Percentiles rank a stretch among this genome's conserved stretches.
phyloP scores from a whole-genome alignment of 495 filamentous ascomycete species.

The Lepraria neglecta region DNA sequence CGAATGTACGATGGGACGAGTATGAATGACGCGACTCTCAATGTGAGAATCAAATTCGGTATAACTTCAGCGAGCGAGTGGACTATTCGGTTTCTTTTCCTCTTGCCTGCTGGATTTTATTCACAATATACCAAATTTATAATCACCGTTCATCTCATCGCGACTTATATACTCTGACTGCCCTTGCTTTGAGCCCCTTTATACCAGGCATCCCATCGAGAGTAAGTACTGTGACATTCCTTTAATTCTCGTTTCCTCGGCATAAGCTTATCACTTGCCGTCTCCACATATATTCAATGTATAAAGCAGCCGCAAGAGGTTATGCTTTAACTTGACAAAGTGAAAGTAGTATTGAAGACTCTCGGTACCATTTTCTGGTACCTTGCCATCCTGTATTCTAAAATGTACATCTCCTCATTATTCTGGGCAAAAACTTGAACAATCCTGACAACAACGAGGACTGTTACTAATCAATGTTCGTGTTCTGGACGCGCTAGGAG shows the following conservation, averaged over 20 bases:
- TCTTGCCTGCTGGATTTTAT: neutral
- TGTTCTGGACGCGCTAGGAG: slow-evolving; percentile 2
- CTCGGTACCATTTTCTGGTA: too few species aligned
- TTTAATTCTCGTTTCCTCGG: neutral
- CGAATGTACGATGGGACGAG: neutral
- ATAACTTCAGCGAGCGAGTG: neutral
- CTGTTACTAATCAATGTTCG: neutral
- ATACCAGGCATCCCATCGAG: neutral
- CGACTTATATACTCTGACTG: too few species aligned
- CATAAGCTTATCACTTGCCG: neutral
- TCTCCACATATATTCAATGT: neutral
- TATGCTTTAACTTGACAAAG: too few species aligned
- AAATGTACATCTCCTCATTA: too few species aligned
- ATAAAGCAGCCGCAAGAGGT: neutral
- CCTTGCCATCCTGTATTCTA: too few species aligned
- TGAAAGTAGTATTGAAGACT: too few species aligned
- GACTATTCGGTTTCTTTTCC: neutral
- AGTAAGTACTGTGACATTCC: neutral
- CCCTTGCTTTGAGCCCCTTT: too few species aligned
- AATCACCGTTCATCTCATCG: neutral
- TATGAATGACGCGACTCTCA: neutral
- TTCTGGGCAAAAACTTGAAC: too few species aligned
- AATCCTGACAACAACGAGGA: too few species aligned
- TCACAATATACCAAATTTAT: neutral
- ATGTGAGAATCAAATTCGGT: neutral